Evolutionary conservation across 768 basidiomycete species (phyloP), one percentile per base, ranked within the genome.

Genomic region (Boletus insuetus): DNA sequence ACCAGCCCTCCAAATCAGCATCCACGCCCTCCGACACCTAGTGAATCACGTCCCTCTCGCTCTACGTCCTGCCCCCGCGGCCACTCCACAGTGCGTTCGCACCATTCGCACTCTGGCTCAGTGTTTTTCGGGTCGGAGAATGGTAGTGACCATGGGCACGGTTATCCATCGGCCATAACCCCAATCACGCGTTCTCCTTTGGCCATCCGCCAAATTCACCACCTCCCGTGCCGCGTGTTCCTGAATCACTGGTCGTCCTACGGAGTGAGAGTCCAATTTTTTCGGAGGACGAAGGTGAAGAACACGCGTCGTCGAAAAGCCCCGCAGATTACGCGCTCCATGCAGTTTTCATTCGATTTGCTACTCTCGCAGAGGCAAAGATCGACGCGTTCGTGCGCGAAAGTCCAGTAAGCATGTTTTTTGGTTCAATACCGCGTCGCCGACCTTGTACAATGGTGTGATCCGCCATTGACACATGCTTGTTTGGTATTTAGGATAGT

Each of bases 271-370:
- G 82, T 2, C 79, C 82, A 3, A 63, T 68, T 17, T 63, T 75
- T 4, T 83, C 85, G 14, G 79, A 83, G 42, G 89, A 88, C 13
- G 87, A 89, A 61, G 83, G 84, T 64, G 77, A 86, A 45, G 58
- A 60, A 13, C 73, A 80, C 20, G 79, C 82, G 63, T 86, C 89
- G 46, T 87, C 88, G 0, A 89, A 84, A 65, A 91, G 88, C 12
- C 92, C 94, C 2, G 85, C 87, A 0, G 94, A 95, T 63, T 94
- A 89, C 62, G 94, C 94, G 2, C 74, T 95, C 13, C 90, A 92
- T 65, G 90, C 91, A 0, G 81, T 95, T 7, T 94, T 95, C 68
- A 89, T 91, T 40, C 85, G 89, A 3, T 95, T 95, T 62, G 90
- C 89, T 10, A 81, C 86, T 1, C 76, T 82, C 6, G 89, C 91